Percentiles rank a stretch among this genome's conserved stretches.
Evolutionary conservation across 305 asterid species (phyloP).

Genomic region (Fraxinus velutina): DNA sequence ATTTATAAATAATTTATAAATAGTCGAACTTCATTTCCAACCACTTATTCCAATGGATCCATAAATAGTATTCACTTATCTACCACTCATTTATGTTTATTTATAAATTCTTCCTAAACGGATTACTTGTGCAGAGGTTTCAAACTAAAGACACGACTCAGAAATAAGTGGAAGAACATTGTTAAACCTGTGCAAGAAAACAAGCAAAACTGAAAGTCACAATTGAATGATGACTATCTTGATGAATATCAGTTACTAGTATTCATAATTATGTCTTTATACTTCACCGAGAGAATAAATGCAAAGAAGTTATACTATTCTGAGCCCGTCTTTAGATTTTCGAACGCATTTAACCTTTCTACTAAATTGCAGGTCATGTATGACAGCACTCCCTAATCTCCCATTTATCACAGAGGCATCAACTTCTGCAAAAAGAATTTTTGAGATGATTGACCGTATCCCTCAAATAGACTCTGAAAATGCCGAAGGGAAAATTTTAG

Average conservation of each 20-base stretch:
- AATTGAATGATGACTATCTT: background rate
- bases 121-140: background rate
- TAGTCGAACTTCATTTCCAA: background rate
- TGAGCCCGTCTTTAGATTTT: background rate
- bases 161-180: background rate
- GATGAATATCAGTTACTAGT: background rate
- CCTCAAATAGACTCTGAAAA: conserved; percentile 47
- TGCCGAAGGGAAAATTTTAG: conserved; percentile 33
- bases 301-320: background rate
- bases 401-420: conserved; percentile 55
- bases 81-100: too few species aligned
- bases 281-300: background rate
- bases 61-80: too few species aligned
- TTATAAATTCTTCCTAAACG: background rate
- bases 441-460: conserved; percentile 45
- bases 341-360: background rate
- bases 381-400: conserved; percentile 67
- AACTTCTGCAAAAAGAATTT: conserved; percentile 44
- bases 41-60: background rate
- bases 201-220: background rate
- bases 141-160: background rate
- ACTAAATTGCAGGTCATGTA: conserved; percentile 49
- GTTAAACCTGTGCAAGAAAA: background rate
- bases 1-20: too few species aligned
- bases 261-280: background rate